Base-by-base conservation (phyloP, 2,329 filamentous ascomycete genomes). In the Magnaporthiopsis incrustans region DNA sequence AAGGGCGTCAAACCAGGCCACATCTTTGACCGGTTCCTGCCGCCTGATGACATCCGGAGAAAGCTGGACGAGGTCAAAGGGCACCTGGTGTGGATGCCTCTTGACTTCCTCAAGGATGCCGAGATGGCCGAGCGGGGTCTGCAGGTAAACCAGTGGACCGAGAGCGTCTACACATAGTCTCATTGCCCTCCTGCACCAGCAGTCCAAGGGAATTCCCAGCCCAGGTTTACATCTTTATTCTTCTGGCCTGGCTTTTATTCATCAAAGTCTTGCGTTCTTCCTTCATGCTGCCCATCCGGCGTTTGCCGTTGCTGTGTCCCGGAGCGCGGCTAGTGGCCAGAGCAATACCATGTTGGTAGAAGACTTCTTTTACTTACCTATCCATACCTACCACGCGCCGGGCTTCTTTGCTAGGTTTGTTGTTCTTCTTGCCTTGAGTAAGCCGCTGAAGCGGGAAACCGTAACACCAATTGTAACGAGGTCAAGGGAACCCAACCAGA, bases 1-100 rank as follows among this genome's bases (percentile, higher is more conserved):
- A 84, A 85, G 61, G 85, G 88, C 5, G 83, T 90, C 67, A 95
- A 91, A 75, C 79, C 92, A 3, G 94, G 95, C 0, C 95, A 98
- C 76, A 82, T 98, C 65, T 96, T 90, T 70, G 92, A 96, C 73
- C 85, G 85, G 65, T 91, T 89, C 75, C 83, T 89, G 74, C 89
- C 90, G 0, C 84, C 87, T 0, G 81, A 87, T 30, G 88, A 96
- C 64, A 86, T 95, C 8, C 83, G 90, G 22, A 75, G 82, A 68
- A 92, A 94, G 74, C 79, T 98, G 61, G 87, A 92, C 70, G 82
- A 89, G 71, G 86, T 98, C 69, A 88, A 87, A 77, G 94, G 94
- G 0, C 94, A 98, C 78, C 75, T 98, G 57, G 94, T 98, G 8
- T 96, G 91, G 91, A 94, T 97, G 88, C 92, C 92, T n/a, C 75